Evolutionary conservation across 2,329 filamentous ascomycete genomes (phyloP).

Genomic region (Cercospora berteroae): DNA sequence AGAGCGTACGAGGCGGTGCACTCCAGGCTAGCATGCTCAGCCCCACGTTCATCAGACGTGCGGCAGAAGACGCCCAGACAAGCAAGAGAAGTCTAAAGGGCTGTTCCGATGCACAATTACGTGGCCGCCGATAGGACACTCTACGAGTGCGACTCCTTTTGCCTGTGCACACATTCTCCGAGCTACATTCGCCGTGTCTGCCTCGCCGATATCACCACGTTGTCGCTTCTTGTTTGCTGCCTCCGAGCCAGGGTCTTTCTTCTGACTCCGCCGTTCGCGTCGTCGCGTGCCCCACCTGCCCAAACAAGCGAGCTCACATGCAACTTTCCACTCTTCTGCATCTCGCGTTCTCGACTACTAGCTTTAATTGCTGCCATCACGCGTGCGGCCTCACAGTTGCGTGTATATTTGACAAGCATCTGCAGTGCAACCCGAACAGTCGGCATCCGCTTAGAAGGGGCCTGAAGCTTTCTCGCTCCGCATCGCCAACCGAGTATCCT

Average conservation of each 20-base stretch:
- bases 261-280: background rate
- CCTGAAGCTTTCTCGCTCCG: background rate
- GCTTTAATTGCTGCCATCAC: background rate
- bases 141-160: background rate
- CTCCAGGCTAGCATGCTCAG: background rate
- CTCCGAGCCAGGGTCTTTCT: background rate
- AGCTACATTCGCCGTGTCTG: background rate
- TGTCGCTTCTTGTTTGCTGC: background rate
- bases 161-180: background rate
- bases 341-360: background rate
- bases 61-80: background rate
- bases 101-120: background rate
- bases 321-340: background rate
- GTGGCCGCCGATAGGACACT: background rate
- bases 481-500: background rate
- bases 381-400: background rate
- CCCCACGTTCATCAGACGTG: conserved; percentile 1
- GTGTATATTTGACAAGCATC: background rate
- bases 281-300: background rate
- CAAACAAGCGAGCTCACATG: background rate
- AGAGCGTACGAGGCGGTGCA: conserved; percentile 3
- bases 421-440: background rate
- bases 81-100: background rate
- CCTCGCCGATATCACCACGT: background rate
- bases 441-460: background rate